These are phyloP conservation scores for Trichoderma arundinaceum DNA, from an alignment of 2,329 filamentous ascomycete genomes.

Conservation along the genomic window DNA sequence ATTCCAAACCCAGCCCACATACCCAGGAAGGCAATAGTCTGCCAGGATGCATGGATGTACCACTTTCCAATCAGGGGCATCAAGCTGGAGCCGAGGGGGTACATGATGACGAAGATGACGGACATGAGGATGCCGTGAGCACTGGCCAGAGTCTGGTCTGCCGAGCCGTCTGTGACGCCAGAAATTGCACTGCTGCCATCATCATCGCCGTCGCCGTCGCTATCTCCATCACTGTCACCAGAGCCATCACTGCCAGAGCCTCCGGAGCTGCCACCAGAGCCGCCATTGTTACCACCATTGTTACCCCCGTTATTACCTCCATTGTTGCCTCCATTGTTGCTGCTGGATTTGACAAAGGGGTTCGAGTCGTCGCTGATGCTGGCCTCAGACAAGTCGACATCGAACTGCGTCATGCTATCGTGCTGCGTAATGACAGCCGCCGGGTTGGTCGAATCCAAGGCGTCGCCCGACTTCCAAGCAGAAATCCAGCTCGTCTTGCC, in stretches of 20 bases:
- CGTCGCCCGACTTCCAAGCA: slow-evolving; percentile 57
- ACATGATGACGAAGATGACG: slow-evolving; percentile 62
- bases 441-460: slow-evolving; percentile 52
- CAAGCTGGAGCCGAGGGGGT: slow-evolving; percentile 64
- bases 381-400: slow-evolving; percentile 56
- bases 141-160: slow-evolving; percentile 42
- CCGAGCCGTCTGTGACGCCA: slow-evolving; percentile 33
- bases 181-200: slow-evolving; percentile 24
- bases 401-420: slow-evolving; percentile 51
- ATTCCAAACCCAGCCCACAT: slow-evolving; percentile 67
- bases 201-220: not conserved
- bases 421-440: slow-evolving; percentile 53
- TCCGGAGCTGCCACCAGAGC: slow-evolving; percentile 20
- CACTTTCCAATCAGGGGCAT: slow-evolving; percentile 65
- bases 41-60: slow-evolving; percentile 63
- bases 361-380: slow-evolving; percentile 56
- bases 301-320: slow-evolving; percentile 19
- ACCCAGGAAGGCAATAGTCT: slow-evolving; percentile 58
- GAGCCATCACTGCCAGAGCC: not conserved
- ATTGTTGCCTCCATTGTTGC: slow-evolving; percentile 30
- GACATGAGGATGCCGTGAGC: slow-evolving; percentile 67
- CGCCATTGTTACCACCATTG: slow-evolving; percentile 27
- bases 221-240: not conserved
- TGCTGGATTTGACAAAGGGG: slow-evolving; percentile 51
- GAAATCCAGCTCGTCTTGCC: slow-evolving; percentile 57